Evolutionary conservation across 2,329 filamentous ascomycete genomes (phyloP).

Genomic region (Alternaria atra): DNA sequence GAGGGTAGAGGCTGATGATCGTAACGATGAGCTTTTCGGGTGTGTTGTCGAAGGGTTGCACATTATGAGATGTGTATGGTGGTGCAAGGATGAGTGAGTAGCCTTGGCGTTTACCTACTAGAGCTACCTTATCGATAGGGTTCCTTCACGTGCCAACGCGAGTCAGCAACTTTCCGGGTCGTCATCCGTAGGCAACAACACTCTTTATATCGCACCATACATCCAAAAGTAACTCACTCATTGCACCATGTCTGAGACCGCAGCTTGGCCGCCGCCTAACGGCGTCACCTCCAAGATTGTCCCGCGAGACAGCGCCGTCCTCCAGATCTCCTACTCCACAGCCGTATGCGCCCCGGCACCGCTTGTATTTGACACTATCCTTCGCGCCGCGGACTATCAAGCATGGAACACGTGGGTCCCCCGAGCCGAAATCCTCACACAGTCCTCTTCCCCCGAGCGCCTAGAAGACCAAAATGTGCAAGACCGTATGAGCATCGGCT

Average conservation of each 20-base stretch:
- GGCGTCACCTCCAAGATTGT: slow-evolving; percentile 22
- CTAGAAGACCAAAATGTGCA: not conserved
- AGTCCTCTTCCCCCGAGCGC: slow-evolving; percentile 6
- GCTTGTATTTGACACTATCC: slow-evolving; percentile 28
- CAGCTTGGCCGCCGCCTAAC: slow-evolving; percentile 18
- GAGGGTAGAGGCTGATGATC: not conserved
- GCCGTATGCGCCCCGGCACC: slow-evolving; percentile 25
- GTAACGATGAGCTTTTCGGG: not conserved
- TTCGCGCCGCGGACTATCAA: slow-evolving; percentile 24
- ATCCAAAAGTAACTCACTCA: not conserved
- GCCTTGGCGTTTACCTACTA: not conserved
- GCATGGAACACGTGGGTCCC: slow-evolving; percentile 35
- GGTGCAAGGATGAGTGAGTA: not conserved
- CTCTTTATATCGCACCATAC: not conserved
- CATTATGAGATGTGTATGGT: not conserved
- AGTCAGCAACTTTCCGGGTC: not conserved
- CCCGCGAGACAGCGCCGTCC: slow-evolving; percentile 14
- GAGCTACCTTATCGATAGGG: slow-evolving; percentile 1
- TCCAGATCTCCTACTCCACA: slow-evolving; percentile 14
- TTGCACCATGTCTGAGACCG: slow-evolving; percentile 5
- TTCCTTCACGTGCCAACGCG: not conserved
- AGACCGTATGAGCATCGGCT: slow-evolving; percentile 19
- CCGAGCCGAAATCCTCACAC: slow-evolving; percentile 18
- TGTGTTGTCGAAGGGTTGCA: not conserved
- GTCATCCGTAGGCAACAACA: not conserved